These are phyloP conservation scores for Borovskyia barvae DNA, from an alignment of 208 protist genomes.

Conservation along the genomic window DNA sequence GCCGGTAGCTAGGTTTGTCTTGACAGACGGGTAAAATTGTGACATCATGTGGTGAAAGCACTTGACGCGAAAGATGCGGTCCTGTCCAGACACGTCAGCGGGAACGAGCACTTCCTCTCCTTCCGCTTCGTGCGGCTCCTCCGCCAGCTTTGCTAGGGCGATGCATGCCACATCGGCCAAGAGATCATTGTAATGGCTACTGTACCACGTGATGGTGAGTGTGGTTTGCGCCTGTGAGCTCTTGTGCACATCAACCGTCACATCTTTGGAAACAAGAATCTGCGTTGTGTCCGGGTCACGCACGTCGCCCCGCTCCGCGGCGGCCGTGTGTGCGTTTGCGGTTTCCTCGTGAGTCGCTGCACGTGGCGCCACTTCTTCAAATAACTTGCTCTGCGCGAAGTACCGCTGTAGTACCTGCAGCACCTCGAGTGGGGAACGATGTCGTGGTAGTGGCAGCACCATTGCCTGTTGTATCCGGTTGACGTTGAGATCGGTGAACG, in stretches of 20 bases:
- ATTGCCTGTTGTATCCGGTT: constrained; percentile 83
- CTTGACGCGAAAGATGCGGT: constrained; percentile 87
- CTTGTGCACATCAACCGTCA: constrained; percentile 74
- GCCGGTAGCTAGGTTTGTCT: constrained; percentile 76
- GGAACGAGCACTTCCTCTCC: constrained; percentile 61
- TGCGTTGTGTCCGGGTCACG: constrained; percentile 28
- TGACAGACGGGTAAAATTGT: constrained; percentile 82
- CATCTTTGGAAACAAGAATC: constrained; percentile 61
- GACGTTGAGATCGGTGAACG: constrained; percentile 84
- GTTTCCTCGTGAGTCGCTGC: constrained; percentile 16
- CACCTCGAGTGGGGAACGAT: constrained; percentile 74
- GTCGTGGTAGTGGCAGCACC: constrained; percentile 77
- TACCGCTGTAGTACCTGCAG: constrained; percentile 81
- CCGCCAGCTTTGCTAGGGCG: constrained; percentile 76
- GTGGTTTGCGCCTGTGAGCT: constrained; percentile 75
- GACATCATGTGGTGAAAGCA: constrained; percentile 93
- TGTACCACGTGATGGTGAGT: constrained; percentile 81
- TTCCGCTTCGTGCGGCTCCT: constrained; percentile 43
- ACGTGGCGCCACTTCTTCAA: constrained; percentile 31
- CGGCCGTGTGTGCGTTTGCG: constrained; percentile 9
- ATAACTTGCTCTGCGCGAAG: constrained; percentile 84
- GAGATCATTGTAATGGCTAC: constrained; percentile 86
- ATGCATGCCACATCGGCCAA: constrained; percentile 89
- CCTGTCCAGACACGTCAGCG: constrained; percentile 73
- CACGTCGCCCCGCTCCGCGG: constrained; percentile 12